Base-by-base conservation (phyloP, 1,139 yeast species). In the Lipomyces yarrowii region DNA sequence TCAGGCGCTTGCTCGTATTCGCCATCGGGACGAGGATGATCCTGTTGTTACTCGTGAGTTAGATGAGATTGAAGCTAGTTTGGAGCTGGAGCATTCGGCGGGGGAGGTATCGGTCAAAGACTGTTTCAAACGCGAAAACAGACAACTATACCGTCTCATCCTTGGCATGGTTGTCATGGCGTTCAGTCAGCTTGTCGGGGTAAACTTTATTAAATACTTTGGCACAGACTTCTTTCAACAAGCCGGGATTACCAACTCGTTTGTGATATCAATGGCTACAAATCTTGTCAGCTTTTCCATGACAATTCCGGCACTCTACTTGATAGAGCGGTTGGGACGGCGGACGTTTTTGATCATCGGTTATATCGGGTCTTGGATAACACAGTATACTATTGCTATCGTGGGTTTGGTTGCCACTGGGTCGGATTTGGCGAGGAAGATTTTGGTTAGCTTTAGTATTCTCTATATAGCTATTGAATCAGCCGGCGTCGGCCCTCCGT, bases 241-340 rank as follows among this genome's bases (percentile, higher is more conserved):
- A 72, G 77, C 81, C 64, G 86, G 88, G 61, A 61, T 67, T 35
- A 84, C 86, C 70, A 67, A 63, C 72, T 79, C 65, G 57, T 91
- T 87, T 79, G 83, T 88, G 77, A 88, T 96, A n/a, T 84, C 94
- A 33, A 89, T 91, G 73, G 83, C 90, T 69, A 81, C 90, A 63
- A 96, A 96, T 82, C 81, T 87, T 71, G 91, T 90, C 69, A 90
- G 90, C 80, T 88, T 90, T 77, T 86, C 82, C 52, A 88, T 93
- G 35, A 90, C 96, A 3, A 85, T 89, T 18, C 91, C 94, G 79
- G 85, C 96, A 81, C 78, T 78, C 62, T 85, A 89, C 74, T 80
- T 90, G 72, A 76, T 90, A 72, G 79, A 86, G 73, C 76, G 77
- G 56, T 74, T 83, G 64, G 96, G 96, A 72, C 85, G 94, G 79